Evolutionary conservation across 139 green algal species (phyloP).

Genomic region (Mesostigma viride): DNA sequence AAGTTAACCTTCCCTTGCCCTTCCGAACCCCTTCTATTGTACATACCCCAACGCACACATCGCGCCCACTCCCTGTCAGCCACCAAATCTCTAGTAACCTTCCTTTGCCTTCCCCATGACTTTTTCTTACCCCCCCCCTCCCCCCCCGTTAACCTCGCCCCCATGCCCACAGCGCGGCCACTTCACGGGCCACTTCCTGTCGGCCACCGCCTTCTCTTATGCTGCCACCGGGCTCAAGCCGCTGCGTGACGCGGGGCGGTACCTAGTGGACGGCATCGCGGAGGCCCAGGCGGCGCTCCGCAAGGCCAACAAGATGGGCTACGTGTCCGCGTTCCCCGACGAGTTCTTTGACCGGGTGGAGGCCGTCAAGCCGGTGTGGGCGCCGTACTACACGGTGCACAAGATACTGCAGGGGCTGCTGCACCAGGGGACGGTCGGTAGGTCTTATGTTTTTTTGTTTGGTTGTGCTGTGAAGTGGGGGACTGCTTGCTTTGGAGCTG

Average conservation of each 20-base stretch:
- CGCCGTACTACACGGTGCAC: slow-evolving; percentile 34
- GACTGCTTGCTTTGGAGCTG: too few relatives aligned
- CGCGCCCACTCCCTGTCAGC: too few relatives aligned
- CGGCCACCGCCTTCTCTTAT: slow-evolving; percentile 17
- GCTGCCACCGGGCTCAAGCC: slow-evolving; percentile 10
- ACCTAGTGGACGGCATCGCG: slow-evolving; percentile 8
- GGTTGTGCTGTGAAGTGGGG: too few relatives aligned
- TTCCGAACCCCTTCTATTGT: too few relatives aligned
- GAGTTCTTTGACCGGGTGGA: slow-evolving; percentile 30
- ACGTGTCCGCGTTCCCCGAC: slow-evolving; percentile 29
- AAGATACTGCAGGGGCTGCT: slow-evolving; percentile 33
- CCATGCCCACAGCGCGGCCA: too few relatives aligned
- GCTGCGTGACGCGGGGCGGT: slow-evolving; percentile 14
- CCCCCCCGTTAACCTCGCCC: too few relatives aligned
- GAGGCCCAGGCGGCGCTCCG: slow-evolving; percentile 23
- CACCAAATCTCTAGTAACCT: too few relatives aligned
- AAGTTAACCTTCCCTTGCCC: too few relatives aligned
- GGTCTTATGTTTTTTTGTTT: too few relatives aligned
- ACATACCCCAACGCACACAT: too few relatives aligned
- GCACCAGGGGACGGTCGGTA: slow-evolving; percentile 20
- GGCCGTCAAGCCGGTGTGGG: slow-evolving; percentile 27
- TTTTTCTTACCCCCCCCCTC: too few relatives aligned
- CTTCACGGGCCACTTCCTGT: slow-evolving; percentile 32
- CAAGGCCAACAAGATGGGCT: slow-evolving; percentile 16
- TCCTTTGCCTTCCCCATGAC: too few relatives aligned